phyloP scores from a whole-genome alignment of 2,329 filamentous ascomycete species.

The Tolypocladium tropicale region DNA sequence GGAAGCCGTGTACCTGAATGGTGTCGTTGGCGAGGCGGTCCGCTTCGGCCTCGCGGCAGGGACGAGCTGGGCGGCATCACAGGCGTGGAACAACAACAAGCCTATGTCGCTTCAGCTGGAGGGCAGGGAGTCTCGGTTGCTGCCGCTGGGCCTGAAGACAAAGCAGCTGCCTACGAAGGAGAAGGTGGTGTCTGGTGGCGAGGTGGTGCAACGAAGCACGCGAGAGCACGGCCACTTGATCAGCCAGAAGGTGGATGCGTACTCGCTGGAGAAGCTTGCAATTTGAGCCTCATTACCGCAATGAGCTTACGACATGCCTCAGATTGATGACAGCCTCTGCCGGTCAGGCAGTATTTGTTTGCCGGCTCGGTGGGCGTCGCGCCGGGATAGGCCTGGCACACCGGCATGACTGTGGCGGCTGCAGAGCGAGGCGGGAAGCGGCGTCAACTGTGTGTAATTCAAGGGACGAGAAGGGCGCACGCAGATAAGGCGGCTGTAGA shows the following conservation, averaged over 20 bases:
- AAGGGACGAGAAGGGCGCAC: background rate
- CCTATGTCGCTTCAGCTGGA: slow-evolving; percentile 31
- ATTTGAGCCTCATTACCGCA: slow-evolving; percentile 34
- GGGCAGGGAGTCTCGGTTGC: slow-evolving; percentile 35
- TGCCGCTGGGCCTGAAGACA: slow-evolving; percentile 66
- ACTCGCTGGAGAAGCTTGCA: slow-evolving; percentile 70
- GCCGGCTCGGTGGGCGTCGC: background rate
- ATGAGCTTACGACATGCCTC: background rate
- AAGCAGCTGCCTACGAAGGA: slow-evolving; percentile 36
- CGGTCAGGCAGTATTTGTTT: background rate
- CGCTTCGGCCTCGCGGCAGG: slow-evolving; percentile 41
- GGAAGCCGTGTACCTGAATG: slow-evolving; percentile 55
- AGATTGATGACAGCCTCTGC: background rate
- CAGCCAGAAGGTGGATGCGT: slow-evolving; percentile 70
- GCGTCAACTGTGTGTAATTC: background rate
- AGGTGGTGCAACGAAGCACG: slow-evolving; percentile 56
- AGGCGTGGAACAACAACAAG: slow-evolving; percentile 24
- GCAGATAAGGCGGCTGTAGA: background rate
- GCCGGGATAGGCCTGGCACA: background rate
- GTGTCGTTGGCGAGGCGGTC: slow-evolving; percentile 55
- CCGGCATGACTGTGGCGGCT: background rate
- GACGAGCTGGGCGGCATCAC: slow-evolving; percentile 18
- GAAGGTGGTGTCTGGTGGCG: slow-evolving; percentile 59
- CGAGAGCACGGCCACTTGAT: slow-evolving; percentile 69
- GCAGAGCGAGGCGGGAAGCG: background rate